phyloP scores from a whole-genome alignment of 2,329 filamentous ascomycete genomes.

The Penicillium sp. region DNA sequence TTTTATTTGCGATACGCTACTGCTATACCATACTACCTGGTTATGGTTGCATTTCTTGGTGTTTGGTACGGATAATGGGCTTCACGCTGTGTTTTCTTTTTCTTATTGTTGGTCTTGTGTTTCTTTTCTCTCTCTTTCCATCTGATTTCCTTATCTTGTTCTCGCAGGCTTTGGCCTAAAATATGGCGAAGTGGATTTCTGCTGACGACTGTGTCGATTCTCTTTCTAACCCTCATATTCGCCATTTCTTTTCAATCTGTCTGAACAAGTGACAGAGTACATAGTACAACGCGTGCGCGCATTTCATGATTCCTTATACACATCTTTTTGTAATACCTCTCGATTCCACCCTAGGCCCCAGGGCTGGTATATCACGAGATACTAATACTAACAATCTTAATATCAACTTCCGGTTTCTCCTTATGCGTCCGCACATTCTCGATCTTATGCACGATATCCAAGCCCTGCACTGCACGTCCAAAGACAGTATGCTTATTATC shows the following conservation, averaged over 20 bases:
- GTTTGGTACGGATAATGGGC: slow-evolving; percentile 3
- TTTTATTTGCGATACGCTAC: not conserved
- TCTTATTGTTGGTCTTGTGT: not conserved
- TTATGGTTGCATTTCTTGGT: slow-evolving; percentile 7
- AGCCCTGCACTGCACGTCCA: slow-evolving; percentile 79
- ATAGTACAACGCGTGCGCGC: slow-evolving; percentile 1
- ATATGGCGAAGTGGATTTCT: not conserved
- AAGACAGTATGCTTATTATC: slow-evolving; percentile 97
- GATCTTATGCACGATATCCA: slow-evolving; percentile 95
- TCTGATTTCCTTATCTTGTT: not conserved
- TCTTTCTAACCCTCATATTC: not conserved
- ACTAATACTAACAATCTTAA: slow-evolving; percentile 88
- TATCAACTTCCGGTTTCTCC: slow-evolving; percentile 95
- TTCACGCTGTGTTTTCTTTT: not conserved
- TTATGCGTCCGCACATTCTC: slow-evolving; percentile 83
- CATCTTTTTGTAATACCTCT: not conserved
- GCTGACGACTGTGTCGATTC: not conserved
- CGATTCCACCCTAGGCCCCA: not conserved
- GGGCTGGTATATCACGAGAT: slow-evolving; percentile 21
- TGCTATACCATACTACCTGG: not conserved
- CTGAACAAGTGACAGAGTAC: not conserved
- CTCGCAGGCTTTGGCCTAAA: not conserved
- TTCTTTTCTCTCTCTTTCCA: not conserved
- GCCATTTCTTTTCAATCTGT: not conserved
- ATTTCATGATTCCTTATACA: slow-evolving; percentile 1